Percentiles rank a stretch among this genome's conserved stretches.
Conservation (phyloP, 768 basidiomycete species). For the Hygrocybe coccinea region DNA sequence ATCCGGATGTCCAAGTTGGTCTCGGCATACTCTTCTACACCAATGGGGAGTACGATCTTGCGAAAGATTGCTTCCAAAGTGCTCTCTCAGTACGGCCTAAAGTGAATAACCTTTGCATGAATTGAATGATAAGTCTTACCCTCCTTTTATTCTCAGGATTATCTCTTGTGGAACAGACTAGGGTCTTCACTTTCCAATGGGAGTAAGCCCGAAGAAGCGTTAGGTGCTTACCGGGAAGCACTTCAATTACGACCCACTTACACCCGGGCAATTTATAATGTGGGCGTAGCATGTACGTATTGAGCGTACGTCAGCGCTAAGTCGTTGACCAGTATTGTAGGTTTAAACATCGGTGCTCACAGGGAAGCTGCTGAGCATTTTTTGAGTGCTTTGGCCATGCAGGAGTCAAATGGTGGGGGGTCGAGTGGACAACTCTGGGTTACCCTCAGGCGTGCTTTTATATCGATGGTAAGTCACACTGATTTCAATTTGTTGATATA, state of each 20-base stretch:
- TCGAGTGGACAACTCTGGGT: slow-evolving; percentile 86
- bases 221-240: slow-evolving; percentile 86
- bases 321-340: slow-evolving; percentile 35
- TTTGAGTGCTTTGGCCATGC: slow-evolving; percentile 75
- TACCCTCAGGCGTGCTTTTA: slow-evolving; percentile 77
- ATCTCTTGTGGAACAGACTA: slow-evolving; percentile 90
- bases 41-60: slow-evolving; percentile 77
- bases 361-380: slow-evolving; percentile 97
- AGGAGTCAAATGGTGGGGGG: slow-evolving; percentile 62
- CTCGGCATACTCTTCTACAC: slow-evolving; percentile 92
- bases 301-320: background rate
- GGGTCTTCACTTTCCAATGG: slow-evolving; percentile 95
- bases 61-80: slow-evolving; percentile 91
- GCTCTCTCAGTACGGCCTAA: slow-evolving; percentile 77
- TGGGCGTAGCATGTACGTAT: slow-evolving; percentile 90
- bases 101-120: slow-evolving; percentile 20
- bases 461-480: slow-evolving; percentile 68
- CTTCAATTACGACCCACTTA: slow-evolving; percentile 89
- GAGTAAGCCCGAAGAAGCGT: slow-evolving; percentile 87
- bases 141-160: slow-evolving; percentile 51
- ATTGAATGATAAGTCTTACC: background rate
- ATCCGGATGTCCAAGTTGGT: slow-evolving; percentile 90
- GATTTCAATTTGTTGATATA: slow-evolving; percentile 1
- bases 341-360: slow-evolving; percentile 91
- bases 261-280: slow-evolving; percentile 95